These are phyloP conservation scores for Candida palmyrensis DNA, from an alignment of 805 yeast species.

Conservation along the genomic window DNA sequence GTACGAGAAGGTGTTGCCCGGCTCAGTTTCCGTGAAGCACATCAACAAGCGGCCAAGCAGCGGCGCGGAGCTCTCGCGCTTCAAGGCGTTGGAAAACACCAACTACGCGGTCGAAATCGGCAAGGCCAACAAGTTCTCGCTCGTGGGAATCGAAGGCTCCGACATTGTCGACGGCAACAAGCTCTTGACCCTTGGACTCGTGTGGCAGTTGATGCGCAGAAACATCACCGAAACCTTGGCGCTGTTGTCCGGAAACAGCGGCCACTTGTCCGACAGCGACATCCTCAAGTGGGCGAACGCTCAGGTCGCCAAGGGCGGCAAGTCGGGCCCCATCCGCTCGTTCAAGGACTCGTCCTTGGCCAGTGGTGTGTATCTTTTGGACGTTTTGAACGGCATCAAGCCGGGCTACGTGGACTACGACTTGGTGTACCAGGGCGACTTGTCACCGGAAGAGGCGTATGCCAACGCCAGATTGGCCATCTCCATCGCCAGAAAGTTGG, in stretches of 20 bases:
- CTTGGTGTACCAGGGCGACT: constrained; percentile 74
- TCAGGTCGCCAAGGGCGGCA: constrained; percentile 79
- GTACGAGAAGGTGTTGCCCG: constrained; percentile 92
- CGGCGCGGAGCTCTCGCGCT: constrained; percentile 76
- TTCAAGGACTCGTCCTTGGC: constrained; percentile 79
- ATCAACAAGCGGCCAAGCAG: constrained; percentile 79
- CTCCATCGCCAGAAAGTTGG: constrained; percentile 95
- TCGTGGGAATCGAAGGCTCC: constrained; percentile 97
- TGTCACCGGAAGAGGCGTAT: constrained; percentile 71
- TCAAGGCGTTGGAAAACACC: constrained; percentile 95
- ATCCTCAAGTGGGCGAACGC: constrained; percentile 92
- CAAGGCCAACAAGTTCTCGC: constrained; percentile 83
- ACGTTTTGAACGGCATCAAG: constrained; percentile 85
- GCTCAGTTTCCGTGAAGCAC: constrained; percentile 72
- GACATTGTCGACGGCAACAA: constrained; percentile 94
- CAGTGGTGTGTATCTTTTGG: constrained; percentile 77
- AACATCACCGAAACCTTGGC: constrained; percentile 84
- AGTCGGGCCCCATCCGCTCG: constrained; percentile 60
- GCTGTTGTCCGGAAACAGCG: constrained; percentile 65
- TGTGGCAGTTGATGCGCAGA: constrained; percentile 98
- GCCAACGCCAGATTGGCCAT: constrained; percentile 96
- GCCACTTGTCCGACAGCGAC: constrained; percentile 65
- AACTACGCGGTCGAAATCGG: constrained; percentile 98
- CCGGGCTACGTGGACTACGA: constrained; percentile 98
- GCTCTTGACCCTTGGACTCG: constrained; percentile 83